phyloP scores from a whole-genome alignment of 2,329 filamentous ascomycete species.

The Beauveria medogensis region DNA sequence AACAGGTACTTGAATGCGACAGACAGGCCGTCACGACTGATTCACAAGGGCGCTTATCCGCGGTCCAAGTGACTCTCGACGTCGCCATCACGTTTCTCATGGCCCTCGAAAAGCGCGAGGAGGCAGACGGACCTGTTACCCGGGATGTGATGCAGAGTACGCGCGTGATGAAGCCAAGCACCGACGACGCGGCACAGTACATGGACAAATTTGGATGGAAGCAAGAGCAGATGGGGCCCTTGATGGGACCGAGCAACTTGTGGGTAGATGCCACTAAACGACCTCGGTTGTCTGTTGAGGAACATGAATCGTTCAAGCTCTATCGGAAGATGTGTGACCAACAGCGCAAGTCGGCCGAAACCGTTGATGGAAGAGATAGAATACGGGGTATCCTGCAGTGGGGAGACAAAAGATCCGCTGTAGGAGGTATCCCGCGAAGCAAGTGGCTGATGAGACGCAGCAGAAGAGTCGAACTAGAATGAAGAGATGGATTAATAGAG shows the following conservation, averaged over 20 bases:
- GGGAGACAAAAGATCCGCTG: too few species aligned
- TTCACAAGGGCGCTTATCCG: neutral
- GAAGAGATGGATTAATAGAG: too few species aligned
- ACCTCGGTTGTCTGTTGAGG: neutral
- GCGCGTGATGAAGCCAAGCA: rapidly evolving
- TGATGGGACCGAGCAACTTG: neutral
- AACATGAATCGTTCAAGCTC: neutral
- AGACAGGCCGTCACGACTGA: neutral
- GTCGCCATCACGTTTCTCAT: neutral
- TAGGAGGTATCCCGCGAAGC: neutral
- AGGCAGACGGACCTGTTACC: neutral
- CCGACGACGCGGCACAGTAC: neutral
- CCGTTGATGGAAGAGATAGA: neutral
- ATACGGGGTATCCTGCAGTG: neutral
- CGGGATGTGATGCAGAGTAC: neutral
- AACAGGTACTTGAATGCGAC: neutral
- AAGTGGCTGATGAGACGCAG: neutral
- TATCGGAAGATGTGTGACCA: neutral
- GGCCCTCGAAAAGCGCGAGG: neutral
- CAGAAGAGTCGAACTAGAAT: too few species aligned
- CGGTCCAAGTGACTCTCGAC: neutral
- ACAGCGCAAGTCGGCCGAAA: neutral
- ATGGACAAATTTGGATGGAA: neutral
- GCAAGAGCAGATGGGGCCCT: neutral
- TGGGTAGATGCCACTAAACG: neutral